Evolutionary conservation across 164 flowering plant genomes (phyloP).

Genomic region (Vitis rotundifolia): DNA sequence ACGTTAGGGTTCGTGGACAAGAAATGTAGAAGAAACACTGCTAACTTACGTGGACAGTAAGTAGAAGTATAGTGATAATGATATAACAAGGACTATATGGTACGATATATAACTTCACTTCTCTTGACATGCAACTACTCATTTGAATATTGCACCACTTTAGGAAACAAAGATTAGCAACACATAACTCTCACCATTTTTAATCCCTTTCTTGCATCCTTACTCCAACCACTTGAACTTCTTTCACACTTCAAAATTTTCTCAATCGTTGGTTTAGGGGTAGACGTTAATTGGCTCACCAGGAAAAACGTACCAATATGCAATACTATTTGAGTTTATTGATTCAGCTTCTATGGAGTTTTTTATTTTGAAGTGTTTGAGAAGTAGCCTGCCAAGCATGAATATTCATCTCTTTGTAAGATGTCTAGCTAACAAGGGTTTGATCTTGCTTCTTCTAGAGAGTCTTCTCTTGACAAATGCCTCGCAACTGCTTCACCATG

Average conservation of each 20-base stretch:
- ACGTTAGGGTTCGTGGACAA: too few species aligned
- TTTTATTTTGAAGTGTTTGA: slow-evolving; percentile 28
- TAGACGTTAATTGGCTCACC: not conserved
- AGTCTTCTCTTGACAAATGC: slow-evolving; percentile 16
- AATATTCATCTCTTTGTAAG: not conserved
- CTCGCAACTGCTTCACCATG: slow-evolving; percentile 19
- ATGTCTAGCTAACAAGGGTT: slow-evolving; percentile 6
- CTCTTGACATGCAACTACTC: slow-evolving; percentile 18
- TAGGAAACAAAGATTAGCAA: slow-evolving; percentile 16
- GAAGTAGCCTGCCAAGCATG: slow-evolving; percentile 23
- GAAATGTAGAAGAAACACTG: too few species aligned
- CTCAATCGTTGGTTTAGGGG: not conserved
- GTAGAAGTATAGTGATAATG: too few species aligned
- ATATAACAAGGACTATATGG: not conserved
- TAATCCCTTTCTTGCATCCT: not conserved
- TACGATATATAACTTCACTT: not conserved
- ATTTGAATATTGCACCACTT: slow-evolving; percentile 19
- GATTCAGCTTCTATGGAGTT: not conserved
- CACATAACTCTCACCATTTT: not conserved
- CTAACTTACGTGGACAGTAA: too few species aligned
- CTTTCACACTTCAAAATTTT: not conserved
- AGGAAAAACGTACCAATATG: slow-evolving; percentile 2
- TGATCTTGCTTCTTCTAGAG: not conserved
- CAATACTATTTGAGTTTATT: not conserved
- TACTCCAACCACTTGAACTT: slow-evolving; percentile 5